Conservation (phyloP, 768 basidiomycete genomes). For the Auriscalpium microsporum region DNA sequence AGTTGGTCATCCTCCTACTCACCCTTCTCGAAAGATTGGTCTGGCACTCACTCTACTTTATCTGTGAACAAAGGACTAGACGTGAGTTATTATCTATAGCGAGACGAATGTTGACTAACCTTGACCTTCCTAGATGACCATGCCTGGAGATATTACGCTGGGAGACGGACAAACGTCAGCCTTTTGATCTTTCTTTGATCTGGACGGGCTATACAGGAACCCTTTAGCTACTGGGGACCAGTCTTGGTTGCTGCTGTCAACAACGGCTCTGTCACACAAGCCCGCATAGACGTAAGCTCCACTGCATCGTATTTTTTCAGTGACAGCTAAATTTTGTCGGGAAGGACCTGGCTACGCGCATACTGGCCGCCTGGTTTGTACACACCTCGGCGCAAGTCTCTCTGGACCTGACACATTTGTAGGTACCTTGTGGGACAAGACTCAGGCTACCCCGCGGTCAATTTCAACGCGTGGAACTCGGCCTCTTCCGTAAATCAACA, state of each 20-base stretch:
- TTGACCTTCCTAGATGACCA: constrained; percentile 6
- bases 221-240: constrained; percentile 9
- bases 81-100: background rate
- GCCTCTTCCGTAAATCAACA: constrained; percentile 23
- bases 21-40: constrained; percentile 5
- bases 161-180: background rate
- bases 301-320: background rate
- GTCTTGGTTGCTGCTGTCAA: constrained; percentile 8
- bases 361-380: constrained; percentile 51
- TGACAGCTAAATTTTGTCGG: background rate
- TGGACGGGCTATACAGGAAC: no score
- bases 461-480: constrained; percentile 37
- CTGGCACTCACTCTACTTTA: constrained; percentile 7
- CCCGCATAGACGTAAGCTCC: constrained; percentile 12
- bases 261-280: constrained; percentile 2
- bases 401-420: constrained; percentile 18
- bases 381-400: background rate
- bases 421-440: constrained; percentile 45
- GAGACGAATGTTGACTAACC: no score
- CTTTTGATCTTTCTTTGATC: background rate
- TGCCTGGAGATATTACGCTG: constrained; percentile 7
- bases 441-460: constrained; percentile 42
- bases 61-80: constrained; percentile 8
- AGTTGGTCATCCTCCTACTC: background rate
- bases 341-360: constrained; percentile 59